phyloP scores from a whole-genome alignment of 2,329 filamentous ascomycete species.

The Trichophyton benhamiae region DNA sequence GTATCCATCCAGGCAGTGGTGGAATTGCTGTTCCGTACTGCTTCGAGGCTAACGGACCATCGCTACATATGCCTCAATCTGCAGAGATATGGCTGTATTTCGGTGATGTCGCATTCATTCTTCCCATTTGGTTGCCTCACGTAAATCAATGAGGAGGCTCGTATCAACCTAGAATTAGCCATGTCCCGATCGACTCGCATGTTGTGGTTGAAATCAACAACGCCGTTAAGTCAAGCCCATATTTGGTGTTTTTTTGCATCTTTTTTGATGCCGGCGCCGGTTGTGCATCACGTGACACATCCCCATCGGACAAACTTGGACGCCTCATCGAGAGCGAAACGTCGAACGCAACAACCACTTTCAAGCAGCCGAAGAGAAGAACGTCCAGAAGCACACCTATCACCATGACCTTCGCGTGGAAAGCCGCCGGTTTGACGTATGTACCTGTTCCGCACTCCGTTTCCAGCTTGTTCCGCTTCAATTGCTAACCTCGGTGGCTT shows the following conservation, averaged over 20 bases:
- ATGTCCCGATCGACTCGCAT: background rate
- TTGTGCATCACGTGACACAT: background rate
- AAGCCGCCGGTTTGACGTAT: constrained; percentile 92
- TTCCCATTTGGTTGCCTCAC: background rate
- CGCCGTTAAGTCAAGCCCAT: background rate
- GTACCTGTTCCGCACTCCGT: constrained; percentile 22
- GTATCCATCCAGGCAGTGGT: background rate
- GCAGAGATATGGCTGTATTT: no score
- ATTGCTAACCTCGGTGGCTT: constrained; percentile 14
- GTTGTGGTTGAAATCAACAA: background rate
- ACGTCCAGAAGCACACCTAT: background rate
- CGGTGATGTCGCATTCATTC: no score
- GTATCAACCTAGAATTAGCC: background rate
- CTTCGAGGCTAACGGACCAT: background rate
- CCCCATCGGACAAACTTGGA: background rate
- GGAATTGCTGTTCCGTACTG: background rate
- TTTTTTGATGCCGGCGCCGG: no score
- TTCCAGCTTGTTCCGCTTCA: constrained; percentile 19
- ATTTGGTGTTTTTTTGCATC: background rate
- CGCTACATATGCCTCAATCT: no score
- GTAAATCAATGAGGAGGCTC: background rate
- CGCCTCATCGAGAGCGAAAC: background rate
- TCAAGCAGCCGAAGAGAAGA: background rate
- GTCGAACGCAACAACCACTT: background rate
- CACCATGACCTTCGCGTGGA: constrained; percentile 90